Conservation (phyloP, 305 asterid genomes). For the Fraxinus angustifolia region DNA sequence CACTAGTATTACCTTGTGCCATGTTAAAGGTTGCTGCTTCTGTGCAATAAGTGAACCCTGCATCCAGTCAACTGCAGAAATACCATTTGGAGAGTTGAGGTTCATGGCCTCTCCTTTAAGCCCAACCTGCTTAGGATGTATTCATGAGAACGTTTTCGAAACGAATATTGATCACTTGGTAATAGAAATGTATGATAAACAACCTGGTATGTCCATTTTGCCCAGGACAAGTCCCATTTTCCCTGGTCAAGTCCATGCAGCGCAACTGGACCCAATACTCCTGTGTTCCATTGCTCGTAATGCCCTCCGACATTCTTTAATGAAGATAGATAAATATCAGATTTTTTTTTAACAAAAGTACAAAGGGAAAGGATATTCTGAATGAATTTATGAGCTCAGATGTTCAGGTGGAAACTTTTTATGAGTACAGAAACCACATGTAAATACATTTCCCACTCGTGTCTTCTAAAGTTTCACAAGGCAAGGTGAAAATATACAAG, state of each 20-base stretch:
- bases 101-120: conserved; percentile 81
- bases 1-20: conserved; percentile 68
- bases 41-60: conserved; percentile 74
- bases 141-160: conserved; percentile 21
- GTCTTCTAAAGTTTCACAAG: background rate
- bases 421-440: background rate
- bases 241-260: conserved; percentile 80
- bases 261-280: conserved; percentile 81
- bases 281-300: conserved; percentile 78
- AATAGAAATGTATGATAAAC: conserved; percentile 8
- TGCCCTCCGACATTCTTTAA: conserved; percentile 80
- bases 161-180: background rate
- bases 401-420: background rate
- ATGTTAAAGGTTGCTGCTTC: conserved; percentile 72
- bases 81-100: conserved; percentile 55
- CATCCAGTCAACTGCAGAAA: conserved; percentile 57
- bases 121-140: conserved; percentile 59
- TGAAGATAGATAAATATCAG: conserved; percentile 19
- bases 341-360: background rate
- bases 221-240: conserved; percentile 76
- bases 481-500: background rate
- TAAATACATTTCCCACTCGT: background rate
- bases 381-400: background rate
- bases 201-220: conserved; percentile 92
- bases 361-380: background rate